Conservation (phyloP, 805 yeast genomes). For the Ogataea methylovora region DNA sequence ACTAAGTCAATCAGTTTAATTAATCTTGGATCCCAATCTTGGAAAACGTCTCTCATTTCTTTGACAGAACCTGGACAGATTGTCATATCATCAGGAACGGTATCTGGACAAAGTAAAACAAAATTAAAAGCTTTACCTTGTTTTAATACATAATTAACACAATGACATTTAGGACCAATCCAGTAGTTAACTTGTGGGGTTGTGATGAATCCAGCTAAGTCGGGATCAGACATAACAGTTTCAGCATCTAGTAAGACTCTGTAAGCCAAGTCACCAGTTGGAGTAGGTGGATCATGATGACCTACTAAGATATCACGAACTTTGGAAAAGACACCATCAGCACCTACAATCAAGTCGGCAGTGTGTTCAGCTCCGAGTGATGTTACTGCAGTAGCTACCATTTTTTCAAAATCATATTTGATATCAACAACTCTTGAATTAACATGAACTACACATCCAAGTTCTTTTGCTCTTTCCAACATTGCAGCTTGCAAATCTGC, state of each 20-base stretch:
- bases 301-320: conserved; percentile 20
- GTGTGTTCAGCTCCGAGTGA: conserved; percentile 9
- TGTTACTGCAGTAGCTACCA: conserved; percentile 9
- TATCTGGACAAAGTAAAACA: conserved; percentile 25
- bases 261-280: conserved; percentile 14
- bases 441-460: conserved; percentile 14
- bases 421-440: conserved; percentile 11
- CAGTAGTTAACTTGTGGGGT: conserved; percentile 23
- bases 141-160: conserved; percentile 22
- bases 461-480: conserved; percentile 13
- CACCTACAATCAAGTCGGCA: conserved; percentile 15
- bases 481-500: conserved; percentile 22
- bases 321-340: conserved; percentile 21
- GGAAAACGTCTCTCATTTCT: conserved; percentile 18
- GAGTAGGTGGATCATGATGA: conserved; percentile 19
- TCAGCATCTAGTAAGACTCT: conserved; percentile 24
- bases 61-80: conserved; percentile 16
- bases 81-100: conserved; percentile 13
- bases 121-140: conserved; percentile 22
- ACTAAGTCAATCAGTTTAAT: conserved; percentile 14
- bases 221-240: conserved; percentile 17
- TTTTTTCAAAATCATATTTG: conserved; percentile 11
- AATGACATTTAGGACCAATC: conserved; percentile 25
- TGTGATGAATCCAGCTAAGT: conserved; percentile 10
- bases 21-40: conserved; percentile 23